Evolutionary conservation across 139 green algal genomes (phyloP), one percentile per base, ranked within the genome.

Genomic region (Limnomonas spitsbergensis): DNA sequence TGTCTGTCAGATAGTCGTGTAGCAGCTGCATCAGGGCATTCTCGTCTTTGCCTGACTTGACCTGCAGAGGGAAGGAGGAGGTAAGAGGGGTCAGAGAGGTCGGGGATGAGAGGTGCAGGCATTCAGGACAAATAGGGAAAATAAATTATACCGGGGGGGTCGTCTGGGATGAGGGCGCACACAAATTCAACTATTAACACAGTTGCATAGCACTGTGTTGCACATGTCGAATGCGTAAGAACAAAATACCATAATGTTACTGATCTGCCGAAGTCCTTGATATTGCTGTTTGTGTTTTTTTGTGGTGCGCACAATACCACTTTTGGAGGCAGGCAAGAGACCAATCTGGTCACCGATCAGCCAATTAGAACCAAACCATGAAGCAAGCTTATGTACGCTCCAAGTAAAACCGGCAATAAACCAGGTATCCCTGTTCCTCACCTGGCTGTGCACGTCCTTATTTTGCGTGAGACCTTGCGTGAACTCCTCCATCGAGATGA

Each of bases 1-100:
- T 38, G 3, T 78, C 73, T 4, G 40, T 78, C 29, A 78, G 35
- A 42, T 78, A 78, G 47, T 78, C 73, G 4, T 70, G 73, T 14
- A 78, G 20, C 32, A 3, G 9, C 47, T 69, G 20, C 73, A 78
- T 47, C 31, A 78, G 32, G 32, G 37, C 52, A 38, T 4, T 47
- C 3, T 69, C 52, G 9, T 69, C 73, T 32, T 40, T 4, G 3
- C 40, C 40, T 3, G 47, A 34, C 40, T 66, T 76, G 27, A 76
- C 38, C 72, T 31, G 4, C 9, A 32, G 29, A 34, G 56, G 4
- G 24, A 70, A 70, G 4, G 24, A 70, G 56, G 27, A 14, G 29
- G 24, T 37, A 9, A 70, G 24, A 40, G 40, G 29, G 40, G n/a
- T 37, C 24, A 27, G 35, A n/a, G n/a, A n/a, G n/a, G n/a, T n/a